A percentile compares a stretch with the other conserved stretches of the same genome.
Evolutionary conservation across 495 filamentous ascomycete genomes (phyloP).

Genomic region (Jackrogersella minutella): DNA sequence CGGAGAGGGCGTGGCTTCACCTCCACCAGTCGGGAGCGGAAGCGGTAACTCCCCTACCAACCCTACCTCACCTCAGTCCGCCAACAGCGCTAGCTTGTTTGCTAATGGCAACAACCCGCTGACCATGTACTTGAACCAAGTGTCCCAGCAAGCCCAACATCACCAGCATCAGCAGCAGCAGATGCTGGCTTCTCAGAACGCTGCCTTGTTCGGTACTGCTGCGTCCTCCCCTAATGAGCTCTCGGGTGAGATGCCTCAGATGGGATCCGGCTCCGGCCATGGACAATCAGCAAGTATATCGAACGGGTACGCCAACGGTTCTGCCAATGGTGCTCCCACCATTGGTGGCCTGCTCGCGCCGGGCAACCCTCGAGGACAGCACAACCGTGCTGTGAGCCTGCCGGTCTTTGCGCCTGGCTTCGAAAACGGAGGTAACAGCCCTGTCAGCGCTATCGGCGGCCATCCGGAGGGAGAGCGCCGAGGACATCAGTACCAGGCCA

Average conservation of each 20-base stretch:
- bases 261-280: constrained; percentile 63
- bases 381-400: constrained; percentile 84
- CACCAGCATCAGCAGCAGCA: constrained; percentile 76
- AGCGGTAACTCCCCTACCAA: constrained; percentile 62
- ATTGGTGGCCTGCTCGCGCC: constrained; percentile 80
- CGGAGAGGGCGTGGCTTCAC: constrained; percentile 71
- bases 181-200: constrained; percentile 65
- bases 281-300: constrained; percentile 69
- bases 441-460: constrained; percentile 54
- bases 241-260: constrained; percentile 61
- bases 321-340: constrained; percentile 67
- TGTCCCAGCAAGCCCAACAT: constrained; percentile 80
- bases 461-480: constrained; percentile 53
- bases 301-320: constrained; percentile 64
- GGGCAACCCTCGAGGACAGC: constrained; percentile 71
- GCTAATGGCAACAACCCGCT: constrained; percentile 88
- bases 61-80: constrained; percentile 47
- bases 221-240: constrained; percentile 64
- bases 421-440: constrained; percentile 59
- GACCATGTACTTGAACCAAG: constrained; percentile 91
- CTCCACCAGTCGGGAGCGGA: constrained; percentile 65
- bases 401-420: constrained; percentile 67
- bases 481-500: constrained; percentile 64
- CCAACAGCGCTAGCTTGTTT: constrained; percentile 66
- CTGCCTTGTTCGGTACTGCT: constrained; percentile 66